Conservation (phyloP, 1,284 basidiomycete genomes). For the Rhizoctonia solani region DNA sequence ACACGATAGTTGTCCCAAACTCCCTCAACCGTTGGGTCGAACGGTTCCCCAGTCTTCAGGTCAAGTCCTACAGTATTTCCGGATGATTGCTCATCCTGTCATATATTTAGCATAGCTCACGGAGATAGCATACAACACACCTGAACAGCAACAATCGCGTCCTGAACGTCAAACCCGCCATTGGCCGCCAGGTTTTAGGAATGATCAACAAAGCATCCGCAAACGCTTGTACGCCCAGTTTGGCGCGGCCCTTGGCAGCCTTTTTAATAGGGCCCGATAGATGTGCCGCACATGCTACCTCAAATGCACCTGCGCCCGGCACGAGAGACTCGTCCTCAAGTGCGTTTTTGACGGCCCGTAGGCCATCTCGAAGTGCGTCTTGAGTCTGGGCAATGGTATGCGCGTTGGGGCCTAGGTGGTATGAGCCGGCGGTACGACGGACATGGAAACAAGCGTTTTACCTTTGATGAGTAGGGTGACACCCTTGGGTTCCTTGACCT, state of each 20-base stretch:
- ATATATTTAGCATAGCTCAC: neutral
- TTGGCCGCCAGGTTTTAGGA: slow-evolving; percentile 97
- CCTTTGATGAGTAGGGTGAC: slow-evolving; percentile 98
- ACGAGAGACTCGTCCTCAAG: slow-evolving; percentile 89
- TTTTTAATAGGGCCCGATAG: slow-evolving; percentile 80
- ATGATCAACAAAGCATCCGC: slow-evolving; percentile 94
- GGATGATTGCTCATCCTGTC: slow-evolving; percentile 88
- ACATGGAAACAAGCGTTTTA: slow-evolving; percentile 42
- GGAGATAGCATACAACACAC: slow-evolving; percentile 47
- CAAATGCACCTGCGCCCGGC: slow-evolving; percentile 97
- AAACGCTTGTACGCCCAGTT: slow-evolving; percentile 97
- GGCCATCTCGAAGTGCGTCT: slow-evolving; percentile 94
- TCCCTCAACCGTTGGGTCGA: slow-evolving; percentile 93
- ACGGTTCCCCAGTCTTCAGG: slow-evolving; percentile 91
- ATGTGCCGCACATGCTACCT: slow-evolving; percentile 89
- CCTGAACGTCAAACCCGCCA: slow-evolving; percentile 97
- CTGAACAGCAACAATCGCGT: slow-evolving; percentile 89
- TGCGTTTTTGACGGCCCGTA: slow-evolving; percentile 96
- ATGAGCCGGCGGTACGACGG: neutral
- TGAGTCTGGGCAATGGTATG: slow-evolving; percentile 97
- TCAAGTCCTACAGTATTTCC: slow-evolving; percentile 91
- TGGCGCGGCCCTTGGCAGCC: slow-evolving; percentile 90
- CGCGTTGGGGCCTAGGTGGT: slow-evolving; percentile 74
- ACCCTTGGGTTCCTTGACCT: slow-evolving; percentile 94
- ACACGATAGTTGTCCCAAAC: slow-evolving; percentile 99